These are phyloP conservation scores for Entomortierella lignicola DNA, from an alignment of 192 early-diverging fungal genomes.

Conservation along the genomic window DNA sequence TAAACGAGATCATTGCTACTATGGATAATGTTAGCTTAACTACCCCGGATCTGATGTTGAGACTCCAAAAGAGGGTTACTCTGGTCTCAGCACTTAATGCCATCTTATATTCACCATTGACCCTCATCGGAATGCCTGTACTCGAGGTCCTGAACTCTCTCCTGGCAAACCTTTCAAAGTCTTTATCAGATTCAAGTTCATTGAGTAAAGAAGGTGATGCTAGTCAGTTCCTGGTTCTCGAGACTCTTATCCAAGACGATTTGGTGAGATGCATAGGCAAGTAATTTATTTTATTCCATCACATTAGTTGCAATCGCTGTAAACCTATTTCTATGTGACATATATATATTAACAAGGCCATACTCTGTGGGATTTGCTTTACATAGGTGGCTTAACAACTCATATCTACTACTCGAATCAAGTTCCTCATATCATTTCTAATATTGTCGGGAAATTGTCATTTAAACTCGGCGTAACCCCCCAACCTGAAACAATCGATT, in stretches of 20 bases:
- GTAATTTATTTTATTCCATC: not conserved
- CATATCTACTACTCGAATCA: conserved; percentile 70
- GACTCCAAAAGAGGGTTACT: conserved; percentile 55
- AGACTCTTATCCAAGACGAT: conserved; percentile 36
- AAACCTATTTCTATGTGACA: too few species aligned
- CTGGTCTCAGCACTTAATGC: conserved; percentile 55
- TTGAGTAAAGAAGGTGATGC: conserved; percentile 47
- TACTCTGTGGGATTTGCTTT: not conserved
- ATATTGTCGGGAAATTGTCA: conserved; percentile 58
- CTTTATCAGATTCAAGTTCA: conserved; percentile 14
- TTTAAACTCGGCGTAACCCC: conserved; percentile 12
- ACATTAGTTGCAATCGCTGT: too few species aligned
- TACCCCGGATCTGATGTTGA: conserved; percentile 18
- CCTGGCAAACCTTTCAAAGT: conserved; percentile 48
- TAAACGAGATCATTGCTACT: conserved; percentile 58
- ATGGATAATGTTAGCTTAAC: conserved; percentile 33
- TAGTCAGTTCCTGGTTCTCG: conserved; percentile 30
- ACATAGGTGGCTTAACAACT: conserved; percentile 58
- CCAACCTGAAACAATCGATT: conserved; percentile 51
- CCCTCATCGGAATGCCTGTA: conserved; percentile 61
- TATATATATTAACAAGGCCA: too few species aligned
- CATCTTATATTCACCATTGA: conserved; percentile 56
- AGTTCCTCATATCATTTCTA: conserved; percentile 62
- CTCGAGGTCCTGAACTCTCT: conserved; percentile 63
- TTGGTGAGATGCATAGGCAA: conserved; percentile 46